These are phyloP conservation scores for Protomyces pachydermus DNA, from an alignment of 1,139 yeast genomes.

Conservation along the genomic window DNA sequence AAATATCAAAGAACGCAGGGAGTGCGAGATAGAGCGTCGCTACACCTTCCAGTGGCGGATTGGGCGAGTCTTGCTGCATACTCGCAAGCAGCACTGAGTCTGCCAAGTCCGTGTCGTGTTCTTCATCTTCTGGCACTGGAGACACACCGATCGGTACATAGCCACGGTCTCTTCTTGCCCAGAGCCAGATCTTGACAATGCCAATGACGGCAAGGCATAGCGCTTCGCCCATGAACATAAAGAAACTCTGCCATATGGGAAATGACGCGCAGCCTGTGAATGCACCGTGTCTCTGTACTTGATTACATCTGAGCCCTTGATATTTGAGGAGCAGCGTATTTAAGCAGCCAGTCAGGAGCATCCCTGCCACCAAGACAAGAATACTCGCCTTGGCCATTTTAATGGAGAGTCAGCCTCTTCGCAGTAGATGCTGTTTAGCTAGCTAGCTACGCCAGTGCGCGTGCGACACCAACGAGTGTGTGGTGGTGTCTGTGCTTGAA, in stretches of 20 bases:
- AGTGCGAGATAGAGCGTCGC: conserved; percentile 42
- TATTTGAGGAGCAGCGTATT: conserved; percentile 71
- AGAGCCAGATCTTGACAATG: neutral
- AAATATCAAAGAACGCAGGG: conserved; percentile 67
- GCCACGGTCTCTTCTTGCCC: neutral
- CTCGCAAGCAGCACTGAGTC: conserved; percentile 29
- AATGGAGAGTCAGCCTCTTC: neutral
- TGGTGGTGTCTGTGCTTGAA: neutral
- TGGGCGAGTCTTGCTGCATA: neutral
- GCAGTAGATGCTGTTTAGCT: neutral
- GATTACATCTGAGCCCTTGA: conserved; percentile 50
- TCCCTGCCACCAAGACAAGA: conserved; percentile 37
- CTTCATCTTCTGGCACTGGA: neutral
- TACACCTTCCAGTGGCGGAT: conserved; percentile 3
- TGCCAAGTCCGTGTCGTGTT: neutral
- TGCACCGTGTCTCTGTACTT: neutral
- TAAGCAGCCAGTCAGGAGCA: conserved; percentile 62
- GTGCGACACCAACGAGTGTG: neutral
- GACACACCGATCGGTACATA: neutral
- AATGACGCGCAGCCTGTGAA: conserved; percentile 18
- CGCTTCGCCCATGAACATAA: conserved; percentile 75
- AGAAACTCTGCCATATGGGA: conserved; percentile 63
- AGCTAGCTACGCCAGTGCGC: too few relatives aligned
- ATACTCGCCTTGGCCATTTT: conserved; percentile 5
- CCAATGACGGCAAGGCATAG: conserved; percentile 39